Evolutionary conservation across 2,329 filamentous ascomycete genomes (phyloP), one percentile per base, ranked within the genome.

Genomic region (Talaromyces sp.): DNA sequence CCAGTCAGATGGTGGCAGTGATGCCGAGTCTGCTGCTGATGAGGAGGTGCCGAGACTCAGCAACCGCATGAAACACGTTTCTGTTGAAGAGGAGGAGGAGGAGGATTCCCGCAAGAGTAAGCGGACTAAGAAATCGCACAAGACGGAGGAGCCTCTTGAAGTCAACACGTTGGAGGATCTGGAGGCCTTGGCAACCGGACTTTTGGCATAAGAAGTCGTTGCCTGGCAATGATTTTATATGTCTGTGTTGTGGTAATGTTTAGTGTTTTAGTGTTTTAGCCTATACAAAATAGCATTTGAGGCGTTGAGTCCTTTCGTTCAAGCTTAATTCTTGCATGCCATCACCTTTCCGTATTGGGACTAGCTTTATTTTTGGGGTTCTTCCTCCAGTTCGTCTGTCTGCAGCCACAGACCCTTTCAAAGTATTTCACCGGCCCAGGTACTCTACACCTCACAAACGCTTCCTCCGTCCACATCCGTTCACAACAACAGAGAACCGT

Each of bases 101-200:
- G 27, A 66, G 25, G 27, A 70, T 13, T 63, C 66, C 15, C 67
- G 68, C 62, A 72, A 72, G 67, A 73, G 73, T 66, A 69, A 69
- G 56, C 67, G 64, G 61, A 72, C 73, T 61, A 73, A 73, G 65
- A 47, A 62, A 19, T 58, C 57, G 37, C 58, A 66, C 25, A 66
- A 67, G 37, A 68, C 54, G 10, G 67, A 66, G 17, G 69, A 70
- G 62, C 70, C 76, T n/a, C 69, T 68, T 15, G 73, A 73, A 62
- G 76, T 80, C 69, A 72, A 80, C 66, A 82, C 80, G n/a, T 64
- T 82, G 71, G 79, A 79, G 66, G 80, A 82, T 73, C 68, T 82
- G 72, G 80, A 82, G 69, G 77, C 79, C 61, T 67, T 82, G 73
- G 80, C 80, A 61, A 79, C 76, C 66, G 80, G 79, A 11, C 69